A percentile compares a stretch with the other conserved stretches of the same genome.
phyloP scores from a whole-genome alignment of 2,329 filamentous ascomycete genomes.

The Pseudomassariella vexata region DNA sequence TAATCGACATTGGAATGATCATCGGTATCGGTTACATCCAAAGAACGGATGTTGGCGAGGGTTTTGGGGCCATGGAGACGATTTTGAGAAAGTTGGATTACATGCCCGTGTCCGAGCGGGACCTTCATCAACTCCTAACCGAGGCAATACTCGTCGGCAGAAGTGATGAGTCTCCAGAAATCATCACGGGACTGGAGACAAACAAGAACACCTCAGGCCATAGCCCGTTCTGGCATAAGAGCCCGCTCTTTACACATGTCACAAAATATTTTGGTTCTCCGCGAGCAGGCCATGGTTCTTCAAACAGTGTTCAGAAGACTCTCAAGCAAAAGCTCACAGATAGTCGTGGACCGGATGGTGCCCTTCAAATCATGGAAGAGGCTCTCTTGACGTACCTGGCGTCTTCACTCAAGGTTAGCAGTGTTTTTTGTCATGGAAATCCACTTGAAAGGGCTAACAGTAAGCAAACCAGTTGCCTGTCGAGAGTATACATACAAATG shows the following conservation, averaged over 20 bases:
- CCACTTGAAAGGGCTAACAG: too few relatives aligned
- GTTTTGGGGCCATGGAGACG: too few relatives aligned
- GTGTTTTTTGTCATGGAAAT: too few relatives aligned
- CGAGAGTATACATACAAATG: constrained; percentile 2
- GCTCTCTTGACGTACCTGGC: too few relatives aligned
- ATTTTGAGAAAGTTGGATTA: constrained; percentile 1
- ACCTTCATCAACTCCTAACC: constrained; percentile 31
- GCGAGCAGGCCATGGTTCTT: too few relatives aligned
- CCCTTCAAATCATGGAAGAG: too few relatives aligned
- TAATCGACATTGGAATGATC: constrained; percentile 8
- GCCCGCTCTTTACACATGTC: constrained; percentile 7
- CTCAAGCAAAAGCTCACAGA: too few relatives aligned
- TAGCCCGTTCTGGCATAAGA: constrained; percentile 2
- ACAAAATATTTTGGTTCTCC: too few relatives aligned
- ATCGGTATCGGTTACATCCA: constrained; percentile 7
- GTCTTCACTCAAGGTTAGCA: too few relatives aligned
- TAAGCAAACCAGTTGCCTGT: constrained; percentile 1
- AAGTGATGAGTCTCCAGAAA: constrained; percentile 8
- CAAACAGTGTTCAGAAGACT: too few relatives aligned
- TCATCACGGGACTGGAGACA: constrained; percentile 10
- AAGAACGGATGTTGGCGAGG: too few relatives aligned
- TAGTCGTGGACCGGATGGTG: too few relatives aligned
- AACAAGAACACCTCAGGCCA: background rate
- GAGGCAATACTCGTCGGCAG: constrained; percentile 29
- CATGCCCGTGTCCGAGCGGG: constrained; percentile 21